Evolutionary conservation across 2,329 filamentous ascomycete genomes (phyloP), one percentile per base, ranked within the genome.

Genomic region (Penicillium sp.): DNA sequence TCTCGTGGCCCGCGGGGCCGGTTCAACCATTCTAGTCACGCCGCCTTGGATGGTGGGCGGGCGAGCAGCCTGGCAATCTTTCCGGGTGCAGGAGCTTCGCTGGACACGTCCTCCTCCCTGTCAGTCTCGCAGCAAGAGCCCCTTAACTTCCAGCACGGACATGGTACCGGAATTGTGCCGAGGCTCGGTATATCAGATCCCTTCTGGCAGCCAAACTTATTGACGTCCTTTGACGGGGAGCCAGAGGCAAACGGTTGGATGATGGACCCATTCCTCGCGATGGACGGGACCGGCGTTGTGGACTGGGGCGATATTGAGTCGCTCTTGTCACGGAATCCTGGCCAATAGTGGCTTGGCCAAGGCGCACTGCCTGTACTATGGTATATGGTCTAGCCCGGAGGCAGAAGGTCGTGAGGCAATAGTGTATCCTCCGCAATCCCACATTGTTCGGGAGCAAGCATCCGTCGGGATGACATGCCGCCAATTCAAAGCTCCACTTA

Each of bases 291-390:
- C 16, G 27, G 46, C 13, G 26, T 55, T 25, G 53, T 55, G 45
- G 53, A 55, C 45, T 55, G 53, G 53, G 53, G 45, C 37, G 53
- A 55, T 55, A 45, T 55, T 35, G 53, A 55, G 21, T 49, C 46
- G 25, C 53, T 55, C 27, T 44, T 55, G 35, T 42, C 46, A 50
- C 46, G 37, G 21, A 50, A 55, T 44, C 37, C 45, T 11, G 53
- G 53, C 23, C 46, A 55, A 45, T 50, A 50, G 46, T 50, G 33
- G 46, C 37, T 49, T 25, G 42, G 29, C 16, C 21, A 47, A 47
- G 31, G 39, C 29, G 19, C 6, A 45, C 50, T 25, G 16, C 21
- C 14, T 53, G 29, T 47, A 39, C 27, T 46, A 53, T 53, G 29
- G 43, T 53, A 39, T 53, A 39, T 39, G 29, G 19, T 46, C 19